A percentile compares a stretch with the other conserved stretches of the same genome.
Conservation (phyloP, 1,284 basidiomycete species). For the Tilletiopsis washingtonensis region DNA sequence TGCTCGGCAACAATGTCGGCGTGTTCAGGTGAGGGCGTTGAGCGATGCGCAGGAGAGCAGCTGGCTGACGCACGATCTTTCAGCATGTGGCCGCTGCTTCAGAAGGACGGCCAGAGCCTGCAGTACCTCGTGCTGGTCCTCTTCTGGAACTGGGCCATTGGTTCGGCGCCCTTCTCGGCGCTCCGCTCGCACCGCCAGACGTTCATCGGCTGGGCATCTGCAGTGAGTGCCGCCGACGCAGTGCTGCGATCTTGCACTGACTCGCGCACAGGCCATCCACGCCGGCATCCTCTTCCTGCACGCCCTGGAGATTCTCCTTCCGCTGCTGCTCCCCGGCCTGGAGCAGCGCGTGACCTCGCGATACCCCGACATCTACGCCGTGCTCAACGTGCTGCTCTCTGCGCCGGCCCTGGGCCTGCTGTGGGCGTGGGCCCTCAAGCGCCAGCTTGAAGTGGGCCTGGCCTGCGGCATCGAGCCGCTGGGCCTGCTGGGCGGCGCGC, state of each 20-base stretch:
- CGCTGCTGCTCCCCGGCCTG: conserved; percentile 12
- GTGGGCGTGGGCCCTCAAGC: conserved; percentile 48
- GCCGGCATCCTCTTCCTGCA: conserved; percentile 57
- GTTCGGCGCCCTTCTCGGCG: conserved; percentile 52
- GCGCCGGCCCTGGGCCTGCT: conserved; percentile 66
- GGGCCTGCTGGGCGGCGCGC: not conserved
- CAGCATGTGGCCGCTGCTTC: conserved; percentile 87
- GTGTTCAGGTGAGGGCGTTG: conserved; percentile 68
- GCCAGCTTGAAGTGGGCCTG: conserved; percentile 43
- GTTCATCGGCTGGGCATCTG: conserved; percentile 7
- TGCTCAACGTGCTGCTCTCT: conserved; percentile 74
- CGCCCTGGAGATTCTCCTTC: conserved; percentile 57
- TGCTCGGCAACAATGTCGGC: conserved; percentile 74
- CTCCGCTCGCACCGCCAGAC: conserved; percentile 5
- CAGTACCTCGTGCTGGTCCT: conserved; percentile 63
- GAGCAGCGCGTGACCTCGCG: conserved; percentile 50
- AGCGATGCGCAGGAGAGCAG: not conserved
- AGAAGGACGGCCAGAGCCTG: conserved; percentile 66
- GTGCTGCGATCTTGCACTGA: too few species aligned
- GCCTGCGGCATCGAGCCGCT: conserved; percentile 25
- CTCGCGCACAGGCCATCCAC: too few species aligned
- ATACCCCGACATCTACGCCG: conserved; percentile 76
- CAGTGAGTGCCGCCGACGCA: too few species aligned
- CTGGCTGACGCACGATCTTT: not conserved
- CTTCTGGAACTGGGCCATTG: conserved; percentile 74